Base-by-base conservation (phyloP, 1,284 basidiomycete species). In the Pisolithus thermaeus region DNA sequence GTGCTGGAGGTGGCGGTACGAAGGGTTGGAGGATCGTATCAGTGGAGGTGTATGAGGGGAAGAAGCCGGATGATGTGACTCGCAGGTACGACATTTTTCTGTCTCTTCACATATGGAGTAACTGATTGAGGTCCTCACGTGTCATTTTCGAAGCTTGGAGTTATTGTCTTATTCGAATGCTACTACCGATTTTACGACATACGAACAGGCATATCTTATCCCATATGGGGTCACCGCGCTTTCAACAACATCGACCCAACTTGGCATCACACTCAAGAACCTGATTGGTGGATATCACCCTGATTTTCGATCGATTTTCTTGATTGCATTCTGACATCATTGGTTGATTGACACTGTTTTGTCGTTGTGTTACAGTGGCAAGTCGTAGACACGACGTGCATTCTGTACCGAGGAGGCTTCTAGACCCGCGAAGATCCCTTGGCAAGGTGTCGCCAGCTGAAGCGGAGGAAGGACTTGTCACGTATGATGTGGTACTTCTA, bases 21-120 rank as follows among this genome's bases (percentile, higher is more conserved):
- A 88, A 87, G 62, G 84, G 89, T 0, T 81, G 84, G 64, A 76
- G 81, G 48, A 69, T 92, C 39, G 84, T 92, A 3, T 86, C 81
- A 7, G 84, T 94, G 1, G 94, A 97, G 70, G 71, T 97, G 50
- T 97, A 92, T 69, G 92, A 97, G 64, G 87, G 89, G 1, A 59
- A 66, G 18, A 71, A 70, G 2, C 65, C 77, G 2, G 83, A 89
- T 61, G 78, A 85, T 27, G 87, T 87, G 65, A 84, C 73, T 2
- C 71, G 71, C 51, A 92, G 88, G 90, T 89, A 63, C 41, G 71
- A 61, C 7, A 28, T 25, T 8, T 47, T 25, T 47, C 30, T 47
- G 7, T 7, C n/a, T 40, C 14, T 43, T 23, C 18, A 20, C 18
- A 20, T 20, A 43, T 30, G 28, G 28, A 11, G 9, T 8, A 12